These are phyloP conservation scores for Metarhizium humberi DNA, from an alignment of 2,329 filamentous ascomycete genomes.

Conservation along the genomic window DNA sequence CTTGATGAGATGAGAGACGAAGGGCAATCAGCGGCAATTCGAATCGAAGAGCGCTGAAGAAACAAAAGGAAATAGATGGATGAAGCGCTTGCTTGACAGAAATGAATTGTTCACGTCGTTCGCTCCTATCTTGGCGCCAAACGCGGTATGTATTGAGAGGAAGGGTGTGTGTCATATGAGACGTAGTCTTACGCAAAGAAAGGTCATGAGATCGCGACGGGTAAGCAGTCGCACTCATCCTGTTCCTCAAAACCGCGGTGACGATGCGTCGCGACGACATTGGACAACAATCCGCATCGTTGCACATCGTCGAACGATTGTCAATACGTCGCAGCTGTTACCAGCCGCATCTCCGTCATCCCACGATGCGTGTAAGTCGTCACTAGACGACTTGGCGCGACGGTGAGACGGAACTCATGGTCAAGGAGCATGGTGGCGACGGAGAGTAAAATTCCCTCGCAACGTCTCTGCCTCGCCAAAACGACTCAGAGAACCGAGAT, in stretches of 20 bases:
- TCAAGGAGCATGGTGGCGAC: background rate
- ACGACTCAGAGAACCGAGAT: conserved; percentile 2
- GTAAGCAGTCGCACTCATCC: background rate
- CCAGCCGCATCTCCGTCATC: background rate
- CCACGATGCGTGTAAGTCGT: conserved; percentile 1
- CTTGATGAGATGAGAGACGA: background rate
- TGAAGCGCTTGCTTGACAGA: background rate
- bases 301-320: background rate
- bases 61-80: background rate
- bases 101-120: background rate
- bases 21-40: background rate
- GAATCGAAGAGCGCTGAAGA: background rate
- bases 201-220: background rate
- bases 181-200: background rate
- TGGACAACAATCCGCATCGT: background rate
- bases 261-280: background rate
- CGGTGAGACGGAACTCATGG: background rate
- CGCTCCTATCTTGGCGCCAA: background rate
- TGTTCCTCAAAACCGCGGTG: background rate
- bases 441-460: background rate
- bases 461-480: background rate
- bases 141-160: background rate
- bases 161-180: background rate
- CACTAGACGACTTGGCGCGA: conserved; percentile 1
- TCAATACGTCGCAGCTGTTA: background rate